Evolutionary conservation across 2,329 filamentous ascomycete species (phyloP).

Genomic region (Dendryphion nanum): DNA sequence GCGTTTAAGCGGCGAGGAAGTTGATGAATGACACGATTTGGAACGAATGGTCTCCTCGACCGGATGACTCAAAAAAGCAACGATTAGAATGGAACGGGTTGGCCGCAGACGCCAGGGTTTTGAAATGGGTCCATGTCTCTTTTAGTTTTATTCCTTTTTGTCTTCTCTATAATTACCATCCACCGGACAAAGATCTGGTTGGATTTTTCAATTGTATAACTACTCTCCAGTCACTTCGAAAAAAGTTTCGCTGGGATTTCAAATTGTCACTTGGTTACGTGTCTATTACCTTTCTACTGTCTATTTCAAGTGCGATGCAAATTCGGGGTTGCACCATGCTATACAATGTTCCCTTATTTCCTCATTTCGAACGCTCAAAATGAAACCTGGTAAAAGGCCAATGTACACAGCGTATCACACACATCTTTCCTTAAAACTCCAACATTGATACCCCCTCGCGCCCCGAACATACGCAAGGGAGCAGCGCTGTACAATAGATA

Average conservation of each 20-base stretch:
- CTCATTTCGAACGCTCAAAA: no score
- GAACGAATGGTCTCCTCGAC: neutral
- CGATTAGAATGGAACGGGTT: slow-evolving; percentile 3
- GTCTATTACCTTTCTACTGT: no score
- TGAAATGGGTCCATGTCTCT: neutral
- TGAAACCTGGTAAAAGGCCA: no score
- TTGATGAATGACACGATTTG: slow-evolving; percentile 7
- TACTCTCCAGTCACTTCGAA: neutral
- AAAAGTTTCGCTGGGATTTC: neutral
- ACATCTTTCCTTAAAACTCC: no score
- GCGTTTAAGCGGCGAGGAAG: slow-evolving; percentile 9
- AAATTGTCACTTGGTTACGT: no score
- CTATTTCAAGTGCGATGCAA: no score
- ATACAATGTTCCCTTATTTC: no score
- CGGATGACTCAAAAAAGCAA: slow-evolving; percentile 5
- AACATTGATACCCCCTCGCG: no score
- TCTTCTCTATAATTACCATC: neutral
- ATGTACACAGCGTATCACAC: no score
- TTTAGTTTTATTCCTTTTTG: neutral
- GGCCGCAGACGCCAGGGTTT: neutral
- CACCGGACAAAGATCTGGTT: neutral
- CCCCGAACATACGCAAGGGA: no score
- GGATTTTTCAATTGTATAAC: neutral
- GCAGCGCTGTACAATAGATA: no score
- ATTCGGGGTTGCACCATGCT: no score